These are phyloP conservation scores for Beauveria sp. DNA, from an alignment of 2,329 filamentous ascomycete species.

Conservation along the genomic window DNA sequence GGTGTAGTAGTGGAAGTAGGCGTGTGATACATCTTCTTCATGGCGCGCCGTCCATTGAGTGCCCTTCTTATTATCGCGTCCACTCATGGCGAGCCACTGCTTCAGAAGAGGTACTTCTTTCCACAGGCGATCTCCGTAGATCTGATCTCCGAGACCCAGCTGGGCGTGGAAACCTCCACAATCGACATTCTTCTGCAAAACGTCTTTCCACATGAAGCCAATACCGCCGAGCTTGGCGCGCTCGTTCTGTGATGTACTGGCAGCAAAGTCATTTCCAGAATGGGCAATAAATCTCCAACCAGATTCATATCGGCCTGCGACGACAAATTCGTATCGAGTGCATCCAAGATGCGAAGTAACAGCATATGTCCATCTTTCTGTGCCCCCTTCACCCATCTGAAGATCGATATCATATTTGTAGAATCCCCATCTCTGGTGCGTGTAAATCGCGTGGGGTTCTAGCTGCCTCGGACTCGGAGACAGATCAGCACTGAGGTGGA, in stretches of 20 bases:
- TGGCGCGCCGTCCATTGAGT: conserved; percentile 88
- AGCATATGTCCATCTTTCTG: conserved; percentile 92
- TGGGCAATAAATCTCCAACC: conserved; percentile 96
- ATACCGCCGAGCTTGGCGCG: conserved; percentile 78
- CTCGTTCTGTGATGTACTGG: conserved; percentile 80
- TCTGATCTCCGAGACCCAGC: conserved; percentile 85
- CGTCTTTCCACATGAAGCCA: conserved; percentile 98
- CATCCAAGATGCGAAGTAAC: conserved; percentile 95
- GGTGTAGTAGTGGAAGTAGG: conserved; percentile 98
- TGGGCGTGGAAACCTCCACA: conserved; percentile 95
- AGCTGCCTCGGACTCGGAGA: conserved; percentile 89
- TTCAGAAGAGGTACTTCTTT: conserved; percentile 88
- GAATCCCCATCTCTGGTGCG: conserved; percentile 90
- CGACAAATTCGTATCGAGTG: conserved; percentile 95
- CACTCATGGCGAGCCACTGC: conserved; percentile 90
- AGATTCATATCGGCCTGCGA: conserved; percentile 81
- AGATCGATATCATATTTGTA: conserved; percentile 91
- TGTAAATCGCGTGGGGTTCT: conserved; percentile 71
- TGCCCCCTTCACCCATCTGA: conserved; percentile 74
- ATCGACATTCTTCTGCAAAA: conserved; percentile 93
- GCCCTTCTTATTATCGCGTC: conserved; percentile 86
- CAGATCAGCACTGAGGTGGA: conserved; percentile 82
- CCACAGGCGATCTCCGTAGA: conserved; percentile 93
- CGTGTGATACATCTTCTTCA: conserved; percentile 90
- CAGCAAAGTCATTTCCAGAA: conserved; percentile 90